Evolutionary conservation across 148 eudicot genomes (phyloP).

Genomic region (Simmondsia chinensis): DNA sequence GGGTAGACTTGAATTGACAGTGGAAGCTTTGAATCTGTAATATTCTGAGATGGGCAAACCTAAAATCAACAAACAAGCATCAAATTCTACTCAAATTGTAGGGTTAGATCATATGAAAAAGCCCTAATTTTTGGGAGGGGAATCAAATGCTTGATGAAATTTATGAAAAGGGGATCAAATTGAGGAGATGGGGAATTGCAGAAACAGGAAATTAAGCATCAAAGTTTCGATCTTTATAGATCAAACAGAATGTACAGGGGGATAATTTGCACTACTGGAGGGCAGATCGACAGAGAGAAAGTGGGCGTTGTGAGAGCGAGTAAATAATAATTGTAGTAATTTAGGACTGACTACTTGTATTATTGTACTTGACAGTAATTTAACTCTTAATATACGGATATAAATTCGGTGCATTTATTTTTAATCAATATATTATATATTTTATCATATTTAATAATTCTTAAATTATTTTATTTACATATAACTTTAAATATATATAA

Average conservation of each 20-base stretch:
- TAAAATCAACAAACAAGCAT: conserved; percentile 26
- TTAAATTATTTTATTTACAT: too few species aligned
- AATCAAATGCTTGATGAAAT: conserved; percentile 32
- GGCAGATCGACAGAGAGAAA: conserved; percentile 2
- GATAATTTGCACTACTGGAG: not conserved
- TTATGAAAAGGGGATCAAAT: conserved; percentile 12
- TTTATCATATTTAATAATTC: too few species aligned
- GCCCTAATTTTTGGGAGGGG: conserved; percentile 18
- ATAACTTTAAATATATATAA: too few species aligned
- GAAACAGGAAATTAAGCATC: conserved; percentile 30
- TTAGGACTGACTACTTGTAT: too few species aligned
- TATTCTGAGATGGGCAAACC: conserved; percentile 27
- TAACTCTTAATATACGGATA: too few species aligned
- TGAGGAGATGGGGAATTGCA: conserved; percentile 34
- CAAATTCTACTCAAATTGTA: conserved; percentile 21
- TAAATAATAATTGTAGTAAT: too few species aligned
- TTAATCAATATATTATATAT: too few species aligned
- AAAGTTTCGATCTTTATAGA: conserved; percentile 26
- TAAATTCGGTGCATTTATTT: too few species aligned
- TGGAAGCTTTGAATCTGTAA: conserved; percentile 21
- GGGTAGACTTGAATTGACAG: conserved; percentile 1
- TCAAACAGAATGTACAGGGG: conserved; percentile 9
- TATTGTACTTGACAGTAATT: too few species aligned
- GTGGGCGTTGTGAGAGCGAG: conserved; percentile 7
- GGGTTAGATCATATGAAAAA: conserved; percentile 9